Conservation (phyloP, 495 filamentous ascomycete species). For the Podospora pseudopauciseta region DNA sequence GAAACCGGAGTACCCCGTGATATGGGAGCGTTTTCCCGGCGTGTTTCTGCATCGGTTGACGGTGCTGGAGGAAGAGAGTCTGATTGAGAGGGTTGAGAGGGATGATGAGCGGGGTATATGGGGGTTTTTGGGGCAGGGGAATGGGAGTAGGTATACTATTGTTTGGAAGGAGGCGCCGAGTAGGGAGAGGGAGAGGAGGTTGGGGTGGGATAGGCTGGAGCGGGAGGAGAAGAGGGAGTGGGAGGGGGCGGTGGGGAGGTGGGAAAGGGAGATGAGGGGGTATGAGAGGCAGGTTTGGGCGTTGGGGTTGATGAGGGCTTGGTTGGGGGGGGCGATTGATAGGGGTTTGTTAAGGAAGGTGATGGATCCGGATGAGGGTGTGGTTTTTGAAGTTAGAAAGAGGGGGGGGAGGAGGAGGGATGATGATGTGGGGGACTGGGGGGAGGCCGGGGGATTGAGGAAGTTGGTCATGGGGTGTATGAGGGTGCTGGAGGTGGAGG, state of each 20-base stretch:
- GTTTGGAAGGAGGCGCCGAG: neutral
- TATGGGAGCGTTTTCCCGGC: neutral
- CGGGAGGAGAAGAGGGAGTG: neutral
- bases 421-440: neutral
- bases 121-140: neutral
- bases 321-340: neutral
- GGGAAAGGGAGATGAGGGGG: neutral
- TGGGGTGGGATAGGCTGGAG: neutral
- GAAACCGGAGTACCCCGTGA: neutral
- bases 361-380: neutral
- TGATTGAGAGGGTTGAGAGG: neutral
- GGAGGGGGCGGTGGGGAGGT: neutral
- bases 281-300: constrained; percentile 2
- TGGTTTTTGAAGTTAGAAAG: neutral
- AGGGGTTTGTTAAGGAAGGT: neutral
- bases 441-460: neutral
- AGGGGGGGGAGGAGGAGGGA: neutral
- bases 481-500: neutral
- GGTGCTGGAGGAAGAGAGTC: neutral
- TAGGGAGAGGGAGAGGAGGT: neutral
- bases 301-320: neutral
- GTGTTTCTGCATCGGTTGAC: neutral
- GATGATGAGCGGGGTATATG: neutral
- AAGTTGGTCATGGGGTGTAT: neutral
- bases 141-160: neutral